phyloP scores from a whole-genome alignment of 2,329 filamentous ascomycete genomes.

The Fusarium sp. region DNA sequence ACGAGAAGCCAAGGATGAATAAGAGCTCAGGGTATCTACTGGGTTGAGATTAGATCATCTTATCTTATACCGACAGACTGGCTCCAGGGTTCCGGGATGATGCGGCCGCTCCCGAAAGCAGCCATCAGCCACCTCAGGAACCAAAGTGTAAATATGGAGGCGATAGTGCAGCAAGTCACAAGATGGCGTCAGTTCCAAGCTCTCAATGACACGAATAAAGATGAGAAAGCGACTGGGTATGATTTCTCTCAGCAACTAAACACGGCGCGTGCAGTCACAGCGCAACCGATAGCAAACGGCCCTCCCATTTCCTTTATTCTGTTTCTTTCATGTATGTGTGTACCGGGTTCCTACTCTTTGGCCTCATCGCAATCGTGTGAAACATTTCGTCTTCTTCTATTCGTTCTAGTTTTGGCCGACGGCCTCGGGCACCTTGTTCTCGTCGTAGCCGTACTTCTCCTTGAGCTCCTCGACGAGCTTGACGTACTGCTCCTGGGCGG shows the following conservation, averaged over 20 bases:
- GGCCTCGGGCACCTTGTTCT: slow-evolving; percentile 71
- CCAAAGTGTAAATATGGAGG: not conserved
- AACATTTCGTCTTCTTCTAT: not conserved
- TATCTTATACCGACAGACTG: not conserved
- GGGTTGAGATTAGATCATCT: not conserved
- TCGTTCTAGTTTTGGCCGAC: slow-evolving; percentile 53
- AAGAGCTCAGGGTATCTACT: not conserved
- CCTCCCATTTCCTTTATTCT: slow-evolving; percentile 22
- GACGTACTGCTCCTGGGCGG: slow-evolving; percentile 84
- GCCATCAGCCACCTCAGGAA: not conserved
- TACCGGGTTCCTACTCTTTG: slow-evolving; percentile 24
- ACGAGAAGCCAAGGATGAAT: not conserved
- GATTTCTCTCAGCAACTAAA: slow-evolving; percentile 31
- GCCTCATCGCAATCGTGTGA: slow-evolving; percentile 19
- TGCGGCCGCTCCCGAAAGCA: not conserved
- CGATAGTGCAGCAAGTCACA: not conserved
- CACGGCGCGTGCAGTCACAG: slow-evolving; percentile 17
- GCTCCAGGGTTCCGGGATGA: slow-evolving; percentile 15
- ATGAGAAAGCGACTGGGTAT: slow-evolving; percentile 35
- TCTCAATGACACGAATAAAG: not conserved
- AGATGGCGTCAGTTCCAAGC: not conserved
- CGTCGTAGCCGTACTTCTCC: slow-evolving; percentile 74
- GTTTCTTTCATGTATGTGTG: slow-evolving; percentile 7
- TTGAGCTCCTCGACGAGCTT: slow-evolving; percentile 79
- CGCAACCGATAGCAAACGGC: slow-evolving; percentile 12